A percentile compares a stretch with the other conserved stretches of the same genome.
Evolutionary conservation across 2,329 filamentous ascomycete species (phyloP).

Genomic region (Pseudofabraea citricarpa): DNA sequence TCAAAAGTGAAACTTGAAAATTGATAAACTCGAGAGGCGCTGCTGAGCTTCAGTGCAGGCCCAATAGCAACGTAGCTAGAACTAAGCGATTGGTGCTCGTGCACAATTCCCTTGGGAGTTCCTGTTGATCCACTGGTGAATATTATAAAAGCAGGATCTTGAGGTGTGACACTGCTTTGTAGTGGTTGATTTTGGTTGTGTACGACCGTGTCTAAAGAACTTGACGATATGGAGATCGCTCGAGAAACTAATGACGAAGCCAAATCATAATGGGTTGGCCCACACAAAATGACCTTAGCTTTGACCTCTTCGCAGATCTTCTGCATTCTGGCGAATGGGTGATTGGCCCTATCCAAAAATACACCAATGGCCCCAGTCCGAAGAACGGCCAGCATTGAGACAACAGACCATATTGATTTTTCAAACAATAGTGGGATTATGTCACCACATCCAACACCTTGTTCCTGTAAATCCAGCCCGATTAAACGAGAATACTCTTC

Average conservation of each 20-base stretch:
- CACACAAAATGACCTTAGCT: not conserved
- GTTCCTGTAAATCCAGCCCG: constrained; percentile 14
- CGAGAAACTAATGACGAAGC: not conserved
- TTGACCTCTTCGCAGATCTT: not conserved
- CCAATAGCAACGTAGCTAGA: too few species aligned
- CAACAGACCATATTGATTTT: constrained; percentile 16
- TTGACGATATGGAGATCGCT: not conserved
- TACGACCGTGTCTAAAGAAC: too few species aligned
- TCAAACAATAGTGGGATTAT: constrained; percentile 11
- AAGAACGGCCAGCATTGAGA: constrained; percentile 18
- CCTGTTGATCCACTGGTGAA: too few species aligned
- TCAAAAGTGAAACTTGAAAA: too few species aligned
- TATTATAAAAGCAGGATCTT: too few species aligned
- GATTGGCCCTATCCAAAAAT: not conserved
- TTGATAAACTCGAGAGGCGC: too few species aligned
- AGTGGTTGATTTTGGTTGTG: too few species aligned
- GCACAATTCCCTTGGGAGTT: too few species aligned
- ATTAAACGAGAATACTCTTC: constrained; percentile 15
- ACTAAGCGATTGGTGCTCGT: too few species aligned
- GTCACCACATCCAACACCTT: constrained; percentile 5
- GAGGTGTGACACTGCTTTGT: too few species aligned
- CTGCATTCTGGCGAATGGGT: not conserved
- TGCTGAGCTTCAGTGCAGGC: too few species aligned
- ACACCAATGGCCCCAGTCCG: constrained; percentile 20
- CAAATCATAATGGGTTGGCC: not conserved